Evolutionary conservation across 176 grass and related monocot genomes (phyloP).

Genomic region (Saccharum spontaneum): DNA sequence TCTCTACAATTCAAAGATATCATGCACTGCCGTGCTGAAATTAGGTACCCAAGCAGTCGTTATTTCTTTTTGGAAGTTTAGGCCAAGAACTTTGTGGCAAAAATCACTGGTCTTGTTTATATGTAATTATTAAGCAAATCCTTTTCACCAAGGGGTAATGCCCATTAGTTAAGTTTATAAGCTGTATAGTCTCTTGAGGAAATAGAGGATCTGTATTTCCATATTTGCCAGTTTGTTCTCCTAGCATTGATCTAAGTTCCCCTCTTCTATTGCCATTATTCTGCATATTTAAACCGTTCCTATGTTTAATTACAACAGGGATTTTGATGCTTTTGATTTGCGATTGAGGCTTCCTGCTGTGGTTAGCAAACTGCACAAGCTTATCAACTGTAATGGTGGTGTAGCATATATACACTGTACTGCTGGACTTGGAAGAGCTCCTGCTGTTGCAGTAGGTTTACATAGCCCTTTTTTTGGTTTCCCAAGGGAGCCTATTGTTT

Average conservation of each 20-base stretch:
- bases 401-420: constrained; percentile 98
- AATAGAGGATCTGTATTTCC: constrained; percentile 9
- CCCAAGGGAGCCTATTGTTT: neutral
- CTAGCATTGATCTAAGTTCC: neutral
- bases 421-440: constrained; percentile 96
- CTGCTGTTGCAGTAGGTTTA: constrained; percentile 79
- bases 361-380: constrained; percentile 87
- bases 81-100: neutral
- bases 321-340: constrained; percentile 99
- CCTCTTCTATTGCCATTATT: neutral
- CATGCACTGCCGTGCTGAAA: constrained; percentile 84
- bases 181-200: neutral
- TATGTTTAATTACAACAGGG: constrained; percentile 52
- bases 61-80: neutral
- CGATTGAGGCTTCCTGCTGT: constrained; percentile 94
- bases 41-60: constrained; percentile 57
- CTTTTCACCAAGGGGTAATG: neutral
- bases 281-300: constrained; percentile 19
- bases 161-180: neutral
- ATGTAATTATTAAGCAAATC: neutral
- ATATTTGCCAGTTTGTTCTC: neutral
- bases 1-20: constrained; percentile 68
- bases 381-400: constrained; percentile 68
- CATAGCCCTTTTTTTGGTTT: constrained; percentile 13
- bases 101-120: neutral